These are phyloP conservation scores for Histomonas meleagridis DNA, from an alignment of 208 protist genomes.

Conservation along the genomic window DNA sequence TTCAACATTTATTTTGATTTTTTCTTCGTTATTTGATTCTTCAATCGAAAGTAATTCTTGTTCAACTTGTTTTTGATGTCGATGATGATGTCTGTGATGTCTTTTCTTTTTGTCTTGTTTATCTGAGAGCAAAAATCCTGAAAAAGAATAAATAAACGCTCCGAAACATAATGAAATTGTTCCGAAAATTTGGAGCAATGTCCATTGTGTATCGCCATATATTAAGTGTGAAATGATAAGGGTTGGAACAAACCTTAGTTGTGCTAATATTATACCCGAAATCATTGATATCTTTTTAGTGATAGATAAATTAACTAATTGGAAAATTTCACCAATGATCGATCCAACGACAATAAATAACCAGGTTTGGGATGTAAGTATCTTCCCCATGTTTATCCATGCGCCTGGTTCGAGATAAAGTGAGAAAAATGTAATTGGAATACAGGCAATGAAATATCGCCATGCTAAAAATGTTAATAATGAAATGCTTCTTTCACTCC, in stretches of 20 bases:
- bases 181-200: background rate
- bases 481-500: too few relatives aligned
- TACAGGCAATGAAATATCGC: background rate
- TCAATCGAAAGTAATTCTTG: too few relatives aligned
- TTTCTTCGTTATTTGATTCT: too few relatives aligned
- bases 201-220: conserved; percentile 8
- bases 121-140: too few relatives aligned
- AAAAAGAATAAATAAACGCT: background rate
- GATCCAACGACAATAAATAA: background rate
- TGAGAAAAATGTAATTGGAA: background rate
- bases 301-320: background rate
- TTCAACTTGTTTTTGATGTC: too few relatives aligned
- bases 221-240: background rate
- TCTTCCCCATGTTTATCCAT: background rate
- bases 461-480: background rate
- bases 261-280: background rate
- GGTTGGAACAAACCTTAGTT: background rate
- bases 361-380: background rate
- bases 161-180: background rate
- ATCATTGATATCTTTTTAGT: background rate
- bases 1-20: too few relatives aligned
- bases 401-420: background rate
- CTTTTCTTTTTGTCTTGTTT: too few relatives aligned
- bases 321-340: background rate
- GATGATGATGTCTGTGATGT: too few relatives aligned